Evolutionary conservation across 139 green algal genomes (phyloP).

Genomic region (Auxenochlorella protothecoides): DNA sequence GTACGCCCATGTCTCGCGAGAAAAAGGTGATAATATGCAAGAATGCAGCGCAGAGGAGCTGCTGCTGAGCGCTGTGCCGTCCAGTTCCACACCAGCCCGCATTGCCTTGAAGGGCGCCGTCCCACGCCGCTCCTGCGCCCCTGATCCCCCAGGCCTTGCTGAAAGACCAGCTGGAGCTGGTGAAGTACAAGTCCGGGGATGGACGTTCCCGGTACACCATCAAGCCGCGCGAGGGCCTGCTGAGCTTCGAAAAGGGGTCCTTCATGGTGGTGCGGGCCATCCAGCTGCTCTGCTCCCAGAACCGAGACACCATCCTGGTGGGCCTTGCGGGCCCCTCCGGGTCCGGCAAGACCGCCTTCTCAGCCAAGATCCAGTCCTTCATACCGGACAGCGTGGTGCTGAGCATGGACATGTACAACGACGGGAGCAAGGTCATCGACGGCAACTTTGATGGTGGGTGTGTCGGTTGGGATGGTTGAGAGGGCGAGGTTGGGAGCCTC

Average conservation of each 20-base stretch:
- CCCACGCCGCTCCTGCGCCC: neutral
- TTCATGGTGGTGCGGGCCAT: conserved; percentile 78
- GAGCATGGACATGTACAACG: conserved; percentile 98
- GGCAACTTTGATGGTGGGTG: conserved; percentile 82
- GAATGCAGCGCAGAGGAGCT: neutral
- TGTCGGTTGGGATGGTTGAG: neutral
- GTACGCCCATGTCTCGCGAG: no score
- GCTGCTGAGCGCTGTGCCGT: neutral
- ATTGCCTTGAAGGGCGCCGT: no score
- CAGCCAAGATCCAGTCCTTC: conserved; percentile 74
- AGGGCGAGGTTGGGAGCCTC: no score
- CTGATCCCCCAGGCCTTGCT: conserved; percentile 32
- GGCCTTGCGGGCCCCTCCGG: conserved; percentile 85
- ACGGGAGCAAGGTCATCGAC: conserved; percentile 76
- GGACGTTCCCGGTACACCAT: conserved; percentile 48
- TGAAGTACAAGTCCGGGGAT: conserved; percentile 38
- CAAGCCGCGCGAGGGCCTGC: conserved; percentile 57
- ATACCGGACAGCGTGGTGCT: conserved; percentile 77
- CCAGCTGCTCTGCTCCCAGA: conserved; percentile 59
- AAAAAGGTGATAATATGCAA: no score
- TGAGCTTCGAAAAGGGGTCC: conserved; percentile 78
- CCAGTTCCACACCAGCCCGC: no score
- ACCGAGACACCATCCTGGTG: conserved; percentile 70
- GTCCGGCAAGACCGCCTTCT: conserved; percentile 91
- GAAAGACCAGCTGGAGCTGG: conserved; percentile 74